Evolutionary conservation across 2,329 filamentous ascomycete species (phyloP).

Genomic region (Diaporthe sp.): DNA sequence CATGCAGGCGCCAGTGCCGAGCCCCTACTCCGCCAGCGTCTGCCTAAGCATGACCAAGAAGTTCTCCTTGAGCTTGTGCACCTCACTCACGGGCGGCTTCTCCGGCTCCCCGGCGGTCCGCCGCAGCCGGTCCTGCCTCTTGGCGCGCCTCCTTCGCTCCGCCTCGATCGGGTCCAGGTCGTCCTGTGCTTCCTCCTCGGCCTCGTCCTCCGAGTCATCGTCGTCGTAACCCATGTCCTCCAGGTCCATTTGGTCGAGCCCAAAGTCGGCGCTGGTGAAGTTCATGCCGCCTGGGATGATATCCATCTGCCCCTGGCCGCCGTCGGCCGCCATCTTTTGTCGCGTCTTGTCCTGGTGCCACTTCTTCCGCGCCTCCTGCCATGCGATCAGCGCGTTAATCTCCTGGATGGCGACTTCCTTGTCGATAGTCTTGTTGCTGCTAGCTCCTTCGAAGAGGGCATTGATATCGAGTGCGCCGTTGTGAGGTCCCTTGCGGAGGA

Average conservation of each 20-base stretch:
- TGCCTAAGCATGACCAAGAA: slow-evolving; percentile 86
- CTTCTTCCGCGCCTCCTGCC: slow-evolving; percentile 96
- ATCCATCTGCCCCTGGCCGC: slow-evolving; percentile 63
- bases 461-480: slow-evolving; percentile 95
- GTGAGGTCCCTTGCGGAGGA: slow-evolving; percentile 86
- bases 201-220: slow-evolving; percentile 67
- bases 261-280: slow-evolving; percentile 90
- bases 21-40: slow-evolving; percentile 79
- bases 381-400: slow-evolving; percentile 87
- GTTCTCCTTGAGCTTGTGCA: slow-evolving; percentile 82
- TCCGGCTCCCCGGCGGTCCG: slow-evolving; percentile 85
- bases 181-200: slow-evolving; percentile 79
- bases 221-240: slow-evolving; percentile 88
- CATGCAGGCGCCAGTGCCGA: background rate
- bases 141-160: slow-evolving; percentile 82
- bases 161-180: slow-evolving; percentile 89
- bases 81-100: slow-evolving; percentile 84
- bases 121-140: slow-evolving; percentile 83
- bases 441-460: slow-evolving; percentile 86
- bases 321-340: slow-evolving; percentile 97
- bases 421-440: slow-evolving; percentile 76
- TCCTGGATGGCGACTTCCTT: slow-evolving; percentile 80
- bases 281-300: slow-evolving; percentile 65
- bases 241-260: slow-evolving; percentile 86
- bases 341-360: slow-evolving; percentile 98